phyloP scores from a whole-genome alignment of 805 yeast genomes.

The Tetrapisispora arboricola region DNA sequence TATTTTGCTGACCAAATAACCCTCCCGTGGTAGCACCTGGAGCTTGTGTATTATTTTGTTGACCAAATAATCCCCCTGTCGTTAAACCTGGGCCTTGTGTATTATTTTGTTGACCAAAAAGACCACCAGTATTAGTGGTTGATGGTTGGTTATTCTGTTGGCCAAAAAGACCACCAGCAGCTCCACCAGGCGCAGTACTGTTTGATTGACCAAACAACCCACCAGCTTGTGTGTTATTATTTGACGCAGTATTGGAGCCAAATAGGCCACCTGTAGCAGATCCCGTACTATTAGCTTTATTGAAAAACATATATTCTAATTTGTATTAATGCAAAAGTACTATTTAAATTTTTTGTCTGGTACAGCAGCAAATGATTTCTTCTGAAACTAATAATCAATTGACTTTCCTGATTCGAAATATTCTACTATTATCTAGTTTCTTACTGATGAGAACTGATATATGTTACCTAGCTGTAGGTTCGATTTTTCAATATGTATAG shows the following conservation, averaged over 20 bases:
- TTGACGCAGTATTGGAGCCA: too few relatives aligned
- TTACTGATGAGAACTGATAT: too few relatives aligned
- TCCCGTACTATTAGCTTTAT: constrained; percentile 6
- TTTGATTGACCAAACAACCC: constrained; percentile 9
- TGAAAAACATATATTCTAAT: constrained; percentile 8
- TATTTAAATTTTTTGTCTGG: too few relatives aligned
- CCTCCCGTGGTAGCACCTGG: too few relatives aligned
- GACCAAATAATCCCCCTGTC: constrained; percentile 5
- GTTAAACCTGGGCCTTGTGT: constrained; percentile 18
- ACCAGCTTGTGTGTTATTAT: constrained; percentile 7
- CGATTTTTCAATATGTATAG: too few relatives aligned
- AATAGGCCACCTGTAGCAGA: constrained; percentile 17
- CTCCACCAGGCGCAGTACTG: constrained; percentile 4
- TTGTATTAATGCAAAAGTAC: too few relatives aligned
- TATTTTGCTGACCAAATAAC: constrained; percentile 25
- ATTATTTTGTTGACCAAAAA: constrained; percentile 1
- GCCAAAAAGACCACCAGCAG: constrained; percentile 9
- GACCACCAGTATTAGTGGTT: constrained; percentile 18
- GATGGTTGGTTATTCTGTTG: background rate
- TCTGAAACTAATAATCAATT: too few relatives aligned
- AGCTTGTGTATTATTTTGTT: background rate
- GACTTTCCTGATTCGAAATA: too few relatives aligned
- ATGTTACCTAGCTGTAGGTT: too few relatives aligned
- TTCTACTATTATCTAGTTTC: too few relatives aligned
- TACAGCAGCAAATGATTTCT: too few relatives aligned